Evolutionary conservation across 2,329 filamentous ascomycete species (phyloP).

Genomic region (Diaporthe longicolla): DNA sequence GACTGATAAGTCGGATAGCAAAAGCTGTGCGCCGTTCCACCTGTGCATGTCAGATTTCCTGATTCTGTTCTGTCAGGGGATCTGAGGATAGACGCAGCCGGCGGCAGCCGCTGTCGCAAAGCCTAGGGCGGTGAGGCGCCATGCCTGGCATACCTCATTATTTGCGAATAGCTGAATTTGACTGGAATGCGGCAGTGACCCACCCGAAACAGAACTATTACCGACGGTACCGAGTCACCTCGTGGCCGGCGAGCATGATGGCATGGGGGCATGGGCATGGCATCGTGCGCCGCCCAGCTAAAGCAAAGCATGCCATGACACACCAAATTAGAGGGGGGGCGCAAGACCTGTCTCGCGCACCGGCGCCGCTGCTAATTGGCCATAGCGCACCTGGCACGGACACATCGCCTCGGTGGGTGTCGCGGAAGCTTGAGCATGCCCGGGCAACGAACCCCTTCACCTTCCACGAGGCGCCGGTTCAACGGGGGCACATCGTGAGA

Average conservation of each 20-base stretch:
- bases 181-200: slow-evolving; percentile 31
- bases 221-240: slow-evolving; percentile 28
- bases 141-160: slow-evolving; percentile 5
- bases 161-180: slow-evolving; percentile 26
- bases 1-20: slow-evolving; percentile 1
- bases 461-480: slow-evolving; percentile 16
- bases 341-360: slow-evolving; percentile 37
- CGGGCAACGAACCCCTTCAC: slow-evolving; percentile 24
- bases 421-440: slow-evolving; percentile 24
- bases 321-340: slow-evolving; percentile 36
- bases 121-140: slow-evolving; percentile 33
- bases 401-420: slow-evolving; percentile 30
- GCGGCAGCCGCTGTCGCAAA: slow-evolving; percentile 11
- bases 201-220: slow-evolving; percentile 32
- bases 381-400: slow-evolving; percentile 28
- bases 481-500: slow-evolving; percentile 31
- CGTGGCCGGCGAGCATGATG: slow-evolving; percentile 34
- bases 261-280: slow-evolving; percentile 27
- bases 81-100: slow-evolving; percentile 22
- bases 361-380: slow-evolving; percentile 34
- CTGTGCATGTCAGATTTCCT: slow-evolving; percentile 35
- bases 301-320: slow-evolving; percentile 26
- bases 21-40: slow-evolving; percentile 36
- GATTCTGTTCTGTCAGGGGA: slow-evolving; percentile 27
- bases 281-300: slow-evolving; percentile 26